A percentile compares a stretch with the other conserved stretches of the same genome.
Evolutionary conservation across 345 rosid genomes (phyloP).

Genomic region (Draba incana): DNA sequence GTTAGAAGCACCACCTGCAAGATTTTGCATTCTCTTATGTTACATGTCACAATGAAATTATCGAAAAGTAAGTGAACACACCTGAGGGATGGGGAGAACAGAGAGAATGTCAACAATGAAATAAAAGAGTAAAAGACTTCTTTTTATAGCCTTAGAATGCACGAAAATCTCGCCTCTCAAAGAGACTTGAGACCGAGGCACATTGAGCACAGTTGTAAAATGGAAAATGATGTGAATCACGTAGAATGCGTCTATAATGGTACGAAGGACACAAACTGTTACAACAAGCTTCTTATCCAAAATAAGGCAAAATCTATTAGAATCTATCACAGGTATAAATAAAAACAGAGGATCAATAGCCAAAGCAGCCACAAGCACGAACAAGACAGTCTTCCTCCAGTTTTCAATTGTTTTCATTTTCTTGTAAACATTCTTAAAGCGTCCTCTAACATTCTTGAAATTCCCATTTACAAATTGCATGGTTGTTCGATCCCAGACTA

Average conservation of each 20-base stretch:
- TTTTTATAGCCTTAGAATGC: neutral
- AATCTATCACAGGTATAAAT: slow-evolving; percentile 37
- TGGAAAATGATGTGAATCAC: slow-evolving; percentile 18
- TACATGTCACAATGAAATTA: neutral
- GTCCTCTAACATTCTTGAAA: slow-evolving; percentile 37
- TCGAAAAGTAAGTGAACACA: neutral
- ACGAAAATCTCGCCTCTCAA: slow-evolving; percentile 8
- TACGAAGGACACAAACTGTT: slow-evolving; percentile 33
- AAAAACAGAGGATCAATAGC: slow-evolving; percentile 43
- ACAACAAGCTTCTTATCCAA: slow-evolving; percentile 21
- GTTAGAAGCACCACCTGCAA: slow-evolving; percentile 23
- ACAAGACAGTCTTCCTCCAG: slow-evolving; percentile 22
- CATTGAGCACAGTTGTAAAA: neutral
- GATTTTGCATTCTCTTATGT: slow-evolving; percentile 30
- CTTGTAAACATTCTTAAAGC: too few relatives aligned
- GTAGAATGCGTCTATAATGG: slow-evolving; percentile 35
- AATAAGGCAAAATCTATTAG: neutral
- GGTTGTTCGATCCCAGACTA: neutral
- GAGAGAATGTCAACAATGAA: slow-evolving; percentile 32
- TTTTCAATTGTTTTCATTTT: slow-evolving; percentile 38
- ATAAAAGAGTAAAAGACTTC: neutral
- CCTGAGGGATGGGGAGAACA: slow-evolving; percentile 46
- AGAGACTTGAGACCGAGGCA: slow-evolving; percentile 7
- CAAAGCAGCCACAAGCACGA: slow-evolving; percentile 31
- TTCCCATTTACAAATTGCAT: slow-evolving; percentile 30